Evolutionary conservation across 106 monocot species (phyloP), one percentile per base, ranked within the genome.

Genomic region (Dendrobium officinale): DNA sequence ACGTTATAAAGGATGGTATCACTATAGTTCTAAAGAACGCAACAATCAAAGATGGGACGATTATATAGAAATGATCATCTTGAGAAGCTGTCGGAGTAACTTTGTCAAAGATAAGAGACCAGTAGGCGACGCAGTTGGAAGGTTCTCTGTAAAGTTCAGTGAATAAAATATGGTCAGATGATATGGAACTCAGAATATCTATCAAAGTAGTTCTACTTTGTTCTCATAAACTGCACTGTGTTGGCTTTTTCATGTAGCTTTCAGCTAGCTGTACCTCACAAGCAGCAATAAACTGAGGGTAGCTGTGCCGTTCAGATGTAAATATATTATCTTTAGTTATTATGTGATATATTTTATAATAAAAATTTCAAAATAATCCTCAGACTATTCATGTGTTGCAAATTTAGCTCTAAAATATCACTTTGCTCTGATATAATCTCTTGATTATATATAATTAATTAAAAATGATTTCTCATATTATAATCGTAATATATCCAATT

Each of bases 1-100:
- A 92, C 82, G 88, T 89, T 67, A 90, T 97, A 18, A 81, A 90
- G 37, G 92, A 92, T 0, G 97, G 94, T 42, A 91, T 98, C 51
- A 82, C 81, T 3, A 75, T 94, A 56, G 76, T 98, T 9, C n/a
- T 82, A 42, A 98, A 98, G 83, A 94, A 91, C 74, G 82, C 92
- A 1, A 95, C 91, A 16, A 88, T 98, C 70, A 91, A 88, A 77
- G 91, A 98, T 70, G 89, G 87, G 33, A 88, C 92, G 0, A 75
- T 94, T 55, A 94, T 98, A 84, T 95, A 81, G 78, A 72, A 61
- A 37, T 4, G 31, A 15, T 33, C 33, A 2, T 61, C 5, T 22
- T 24, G n/a, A 3, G 19, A 22, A 19, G n/a, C 61, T n/a, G 19
- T 61, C 5, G 19, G 4, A 24, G 19, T 5, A 61, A n/a, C 61